phyloP scores from a whole-genome alignment of 2,329 filamentous ascomycete species.

The Ceratocystis lukuohia region DNA sequence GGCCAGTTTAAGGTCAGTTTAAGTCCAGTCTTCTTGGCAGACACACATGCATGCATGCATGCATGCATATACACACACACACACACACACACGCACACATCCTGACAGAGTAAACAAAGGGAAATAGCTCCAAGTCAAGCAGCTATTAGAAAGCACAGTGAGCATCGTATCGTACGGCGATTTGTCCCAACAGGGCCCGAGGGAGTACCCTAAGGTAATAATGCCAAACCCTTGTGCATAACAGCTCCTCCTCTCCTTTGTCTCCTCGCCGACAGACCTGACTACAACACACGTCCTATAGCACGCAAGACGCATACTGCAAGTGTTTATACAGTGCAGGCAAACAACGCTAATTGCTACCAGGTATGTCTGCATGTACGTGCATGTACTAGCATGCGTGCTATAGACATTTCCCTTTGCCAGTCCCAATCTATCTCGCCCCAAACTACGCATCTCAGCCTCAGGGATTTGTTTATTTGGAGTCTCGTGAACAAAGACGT shows the following conservation, averaged over 20 bases:
- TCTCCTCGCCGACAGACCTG: neutral
- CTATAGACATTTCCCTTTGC: neutral
- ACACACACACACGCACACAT: neutral
- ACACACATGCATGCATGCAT: no score
- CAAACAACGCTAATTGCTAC: neutral
- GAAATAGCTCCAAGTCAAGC: neutral
- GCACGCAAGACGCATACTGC: neutral
- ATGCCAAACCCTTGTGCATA: neutral
- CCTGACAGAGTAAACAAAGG: neutral
- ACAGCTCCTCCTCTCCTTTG: neutral
- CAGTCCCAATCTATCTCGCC: neutral
- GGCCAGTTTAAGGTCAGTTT: neutral
- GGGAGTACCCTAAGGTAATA: neutral
- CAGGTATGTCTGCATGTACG: no score
- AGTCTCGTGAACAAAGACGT: neutral
- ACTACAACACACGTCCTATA: neutral
- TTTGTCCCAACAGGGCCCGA: neutral
- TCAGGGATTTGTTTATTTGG: neutral
- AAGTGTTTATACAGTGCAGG: neutral
- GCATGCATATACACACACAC: no score
- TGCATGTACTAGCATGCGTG: no score
- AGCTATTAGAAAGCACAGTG: neutral
- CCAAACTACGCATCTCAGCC: neutral
- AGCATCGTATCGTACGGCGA: neutral
- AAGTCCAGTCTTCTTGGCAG: neutral